Base-by-base conservation (phyloP, 306 rosid genomes). In the Potentilla sterilis region DNA sequence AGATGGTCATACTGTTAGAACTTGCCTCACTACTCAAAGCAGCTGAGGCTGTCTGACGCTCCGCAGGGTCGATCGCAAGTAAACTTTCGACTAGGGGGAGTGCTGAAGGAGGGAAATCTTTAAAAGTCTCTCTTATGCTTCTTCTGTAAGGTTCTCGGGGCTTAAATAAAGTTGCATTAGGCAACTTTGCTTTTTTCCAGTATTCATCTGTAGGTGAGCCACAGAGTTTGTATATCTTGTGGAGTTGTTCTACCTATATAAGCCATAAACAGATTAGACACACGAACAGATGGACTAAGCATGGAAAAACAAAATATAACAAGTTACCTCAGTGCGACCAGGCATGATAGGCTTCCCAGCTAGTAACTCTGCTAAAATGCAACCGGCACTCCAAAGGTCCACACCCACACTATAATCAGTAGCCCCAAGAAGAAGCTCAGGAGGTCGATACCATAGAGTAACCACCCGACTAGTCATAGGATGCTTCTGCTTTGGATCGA, bases 271-370 rank as follows among this genome's bases (percentile, higher is more conserved):
- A 80, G 70, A 71, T 77, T 51, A 80, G 78, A 71, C 44, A 69
- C 28, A n/a, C 78, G 51, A 69, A 35, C 35, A 16, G 24, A 59
- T 6, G 65, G 65, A 58, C 65, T 12, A 55, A 43, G 79, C 70
- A 21, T 24, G 44, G 76, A 40, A 77, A 61, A 70, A 71, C 77
- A 68, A 79, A 24, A 62, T 64, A 64, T 55, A 64, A 82, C 41
- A 66, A 69, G 62, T 79, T 81, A 94, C 98, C 98, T 94, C 98
- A 32, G 96, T 94, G 74, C 98, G 97, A 63, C 98, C 98, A 41
- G 98, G 98, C 97, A 94, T 94, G 73, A 94, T 88, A 83, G 98
- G 97, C 84, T 86, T 91, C 87, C 97, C 96, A 61, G 93, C 94
- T 86, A 91, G 81, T 79, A 94, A 81, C 89, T 94, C 98, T 32